These are phyloP conservation scores for Neurospora sp. DNA, from an alignment of 495 filamentous ascomycete genomes.

Conservation along the genomic window DNA sequence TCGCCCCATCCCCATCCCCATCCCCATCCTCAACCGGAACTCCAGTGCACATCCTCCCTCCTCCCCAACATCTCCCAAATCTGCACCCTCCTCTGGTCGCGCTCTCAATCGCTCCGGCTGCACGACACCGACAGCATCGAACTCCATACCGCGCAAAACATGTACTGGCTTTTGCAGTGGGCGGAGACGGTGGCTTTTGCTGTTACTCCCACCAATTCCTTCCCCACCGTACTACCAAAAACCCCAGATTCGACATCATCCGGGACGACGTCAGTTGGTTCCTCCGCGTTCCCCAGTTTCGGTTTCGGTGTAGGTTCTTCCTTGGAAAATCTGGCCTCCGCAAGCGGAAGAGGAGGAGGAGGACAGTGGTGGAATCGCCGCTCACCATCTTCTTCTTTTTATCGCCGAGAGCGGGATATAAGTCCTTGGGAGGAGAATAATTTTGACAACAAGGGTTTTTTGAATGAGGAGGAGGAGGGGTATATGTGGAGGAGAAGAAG, in stretches of 20 bases:
- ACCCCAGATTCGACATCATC: not conserved
- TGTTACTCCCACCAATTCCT: not conserved
- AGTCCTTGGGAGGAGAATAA: not conserved
- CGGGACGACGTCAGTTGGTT: not conserved
- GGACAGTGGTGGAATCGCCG: not conserved
- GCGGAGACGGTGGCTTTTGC: constrained; percentile 17
- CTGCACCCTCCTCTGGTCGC: constrained; percentile 19
- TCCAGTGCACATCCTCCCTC: constrained; percentile 1
- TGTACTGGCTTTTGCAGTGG: constrained; percentile 15
- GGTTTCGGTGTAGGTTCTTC: not conserved
- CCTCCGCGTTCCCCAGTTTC: not conserved
- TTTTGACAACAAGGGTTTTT: not conserved
- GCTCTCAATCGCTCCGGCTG: constrained; percentile 10
- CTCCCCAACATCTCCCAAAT: constrained; percentile 20
- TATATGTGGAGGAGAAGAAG: not conserved
- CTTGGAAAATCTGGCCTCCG: not conserved
- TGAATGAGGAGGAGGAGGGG: not conserved
- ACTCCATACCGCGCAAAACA: constrained; percentile 10
- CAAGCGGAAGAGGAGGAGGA: not conserved
- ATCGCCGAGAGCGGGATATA: not conserved
- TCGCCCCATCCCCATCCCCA: not conserved
- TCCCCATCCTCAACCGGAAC: not conserved
- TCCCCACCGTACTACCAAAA: not conserved
- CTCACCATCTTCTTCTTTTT: not conserved
- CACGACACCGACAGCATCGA: constrained; percentile 10